phyloP scores from a whole-genome alignment of 768 basidiomycete genomes.

The Dentipellis fragilis region DNA sequence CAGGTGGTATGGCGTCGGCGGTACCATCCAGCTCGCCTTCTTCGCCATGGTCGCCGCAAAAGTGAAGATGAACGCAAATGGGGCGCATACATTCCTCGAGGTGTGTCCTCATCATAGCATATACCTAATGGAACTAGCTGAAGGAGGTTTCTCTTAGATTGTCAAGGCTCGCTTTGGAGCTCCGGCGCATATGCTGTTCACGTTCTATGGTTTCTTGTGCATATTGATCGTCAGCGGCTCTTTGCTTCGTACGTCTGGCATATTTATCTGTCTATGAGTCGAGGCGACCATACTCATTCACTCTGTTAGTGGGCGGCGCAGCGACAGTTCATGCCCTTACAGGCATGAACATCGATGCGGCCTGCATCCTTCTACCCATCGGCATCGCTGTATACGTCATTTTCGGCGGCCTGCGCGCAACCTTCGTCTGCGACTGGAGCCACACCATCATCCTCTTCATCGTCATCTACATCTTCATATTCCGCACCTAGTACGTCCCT shows the following conservation, averaged over 20 bases:
- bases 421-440: slow-evolving; percentile 21
- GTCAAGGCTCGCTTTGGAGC: slow-evolving; percentile 40
- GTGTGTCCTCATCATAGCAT: slow-evolving; percentile 14
- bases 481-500: slow-evolving; percentile 19
- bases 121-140: neutral
- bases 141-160: slow-evolving; percentile 23
- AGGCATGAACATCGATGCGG: slow-evolving; percentile 30
- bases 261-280: neutral
- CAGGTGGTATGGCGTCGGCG: slow-evolving; percentile 43
- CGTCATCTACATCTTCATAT: slow-evolving; percentile 23
- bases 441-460: slow-evolving; percentile 28
- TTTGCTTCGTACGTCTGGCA: slow-evolving; percentile 29
- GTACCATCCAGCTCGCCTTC: slow-evolving; percentile 42
- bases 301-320: slow-evolving; percentile 23
- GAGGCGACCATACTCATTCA: neutral
- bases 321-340: slow-evolving; percentile 29
- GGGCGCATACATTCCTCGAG: slow-evolving; percentile 48
- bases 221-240: slow-evolving; percentile 42
- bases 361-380: slow-evolving; percentile 29
- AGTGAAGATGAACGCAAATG: slow-evolving; percentile 51
- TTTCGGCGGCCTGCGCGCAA: slow-evolving; percentile 24
- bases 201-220: slow-evolving; percentile 42
- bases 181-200: slow-evolving; percentile 36
- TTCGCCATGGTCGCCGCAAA: slow-evolving; percentile 46
- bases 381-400: slow-evolving; percentile 30